A percentile compares a stretch with the other conserved stretches of the same genome.
These are phyloP conservation scores for Aquanectria penicillioides DNA, from an alignment of 2,329 filamentous ascomycete species.

Conservation along the genomic window DNA sequence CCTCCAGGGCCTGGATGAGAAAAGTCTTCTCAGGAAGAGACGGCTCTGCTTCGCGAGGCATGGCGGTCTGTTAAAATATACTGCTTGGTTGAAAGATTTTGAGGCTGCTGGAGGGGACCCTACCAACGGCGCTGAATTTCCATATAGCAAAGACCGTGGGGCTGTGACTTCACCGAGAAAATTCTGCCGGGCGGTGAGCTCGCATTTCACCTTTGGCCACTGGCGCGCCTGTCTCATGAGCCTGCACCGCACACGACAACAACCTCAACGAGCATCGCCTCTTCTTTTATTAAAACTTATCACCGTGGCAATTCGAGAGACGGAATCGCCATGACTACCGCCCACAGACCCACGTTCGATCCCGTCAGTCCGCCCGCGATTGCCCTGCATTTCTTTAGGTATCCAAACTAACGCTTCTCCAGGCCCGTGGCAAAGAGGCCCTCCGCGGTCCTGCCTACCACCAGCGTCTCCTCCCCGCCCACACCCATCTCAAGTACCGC, in stretches of 20 bases:
- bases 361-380: conserved; percentile 64
- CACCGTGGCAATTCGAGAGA: background rate
- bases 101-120: conserved; percentile 1
- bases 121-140: conserved; percentile 14
- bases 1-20: conserved; percentile 81
- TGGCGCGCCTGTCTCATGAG: background rate
- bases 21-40: conserved; percentile 91
- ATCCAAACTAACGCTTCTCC: conserved; percentile 40
- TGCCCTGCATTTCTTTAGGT: background rate
- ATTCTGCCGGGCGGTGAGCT: conserved; percentile 63
- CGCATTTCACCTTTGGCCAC: conserved; percentile 17
- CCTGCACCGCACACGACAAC: background rate
- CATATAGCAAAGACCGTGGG: conserved; percentile 20
- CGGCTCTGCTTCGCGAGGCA: conserved; percentile 93
- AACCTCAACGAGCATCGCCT: background rate
- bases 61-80: conserved; percentile 53
- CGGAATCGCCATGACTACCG: conserved; percentile 66
- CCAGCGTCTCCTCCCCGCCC: conserved; percentile 91
- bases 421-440: conserved; percentile 95
- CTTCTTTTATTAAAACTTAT: background rate
- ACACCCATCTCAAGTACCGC: conserved; percentile 91
- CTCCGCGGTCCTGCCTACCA: conserved; percentile 94
- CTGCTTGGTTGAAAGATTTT: conserved; percentile 16
- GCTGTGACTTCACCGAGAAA: conserved; percentile 38
- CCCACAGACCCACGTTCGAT: conserved; percentile 92